Conservation (phyloP, 306 rosid genomes). For the Acmispon strigosus region DNA sequence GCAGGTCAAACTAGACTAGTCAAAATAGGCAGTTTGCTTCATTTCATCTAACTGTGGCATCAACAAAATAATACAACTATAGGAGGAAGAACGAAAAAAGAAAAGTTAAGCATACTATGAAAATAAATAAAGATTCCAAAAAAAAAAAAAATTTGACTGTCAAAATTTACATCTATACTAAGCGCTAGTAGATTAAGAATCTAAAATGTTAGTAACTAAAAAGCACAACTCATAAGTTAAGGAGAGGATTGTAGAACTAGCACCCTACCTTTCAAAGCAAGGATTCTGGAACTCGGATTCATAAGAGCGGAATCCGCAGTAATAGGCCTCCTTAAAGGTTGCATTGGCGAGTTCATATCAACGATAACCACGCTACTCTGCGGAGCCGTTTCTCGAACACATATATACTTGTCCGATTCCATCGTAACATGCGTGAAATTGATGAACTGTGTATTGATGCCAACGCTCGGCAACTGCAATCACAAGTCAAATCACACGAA, state of each 20-base stretch:
- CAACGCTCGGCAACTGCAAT: conserved; percentile 87
- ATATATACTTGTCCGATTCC: conserved; percentile 95
- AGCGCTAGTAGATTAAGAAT: background rate
- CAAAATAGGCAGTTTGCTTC: conserved; percentile 8
- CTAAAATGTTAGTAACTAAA: background rate
- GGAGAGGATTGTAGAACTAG: background rate
- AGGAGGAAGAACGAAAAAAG: background rate
- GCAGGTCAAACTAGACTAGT: conserved; percentile 15
- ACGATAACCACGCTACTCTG: conserved; percentile 87
- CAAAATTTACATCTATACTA: background rate
- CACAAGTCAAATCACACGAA: conserved; percentile 40
- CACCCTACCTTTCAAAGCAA: conserved; percentile 82
- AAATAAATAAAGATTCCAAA: background rate
- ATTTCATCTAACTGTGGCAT: background rate
- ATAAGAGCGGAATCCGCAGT: conserved; percentile 95
- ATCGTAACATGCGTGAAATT: conserved; percentile 96
- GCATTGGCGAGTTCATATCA: conserved; percentile 86
- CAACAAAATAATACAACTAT: background rate
- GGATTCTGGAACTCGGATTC: conserved; percentile 95
- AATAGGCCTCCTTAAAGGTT: conserved; percentile 95
- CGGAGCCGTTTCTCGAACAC: conserved; percentile 86
- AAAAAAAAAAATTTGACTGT: background rate
- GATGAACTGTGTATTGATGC: conserved; percentile 84
- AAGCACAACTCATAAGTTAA: background rate
- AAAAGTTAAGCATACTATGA: background rate